These are phyloP conservation scores for Cordyceps farinosa DNA, from an alignment of 2,329 filamentous ascomycete genomes.

Conservation along the genomic window DNA sequence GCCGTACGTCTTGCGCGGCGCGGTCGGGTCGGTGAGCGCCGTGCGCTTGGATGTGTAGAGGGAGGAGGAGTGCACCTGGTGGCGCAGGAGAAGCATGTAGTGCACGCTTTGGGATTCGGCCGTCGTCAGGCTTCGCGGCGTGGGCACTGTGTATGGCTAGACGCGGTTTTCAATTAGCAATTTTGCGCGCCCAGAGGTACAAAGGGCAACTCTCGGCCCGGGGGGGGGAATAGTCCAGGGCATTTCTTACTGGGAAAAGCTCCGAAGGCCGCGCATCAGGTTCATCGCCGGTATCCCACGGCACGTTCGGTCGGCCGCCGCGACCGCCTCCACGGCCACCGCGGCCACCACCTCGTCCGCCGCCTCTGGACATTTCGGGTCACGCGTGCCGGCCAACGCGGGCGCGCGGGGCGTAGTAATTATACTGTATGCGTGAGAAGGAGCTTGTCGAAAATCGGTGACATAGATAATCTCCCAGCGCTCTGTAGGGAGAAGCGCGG, in stretches of 20 bases:
- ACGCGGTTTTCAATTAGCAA: not conserved
- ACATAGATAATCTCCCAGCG: not conserved
- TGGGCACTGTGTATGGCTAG: constrained; percentile 50
- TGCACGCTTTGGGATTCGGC: constrained; percentile 47
- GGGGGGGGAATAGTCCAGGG: too few species aligned
- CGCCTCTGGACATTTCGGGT: constrained; percentile 48
- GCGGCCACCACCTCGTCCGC: constrained; percentile 49
- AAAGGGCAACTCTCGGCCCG: not conserved
- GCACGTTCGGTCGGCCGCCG: constrained; percentile 44
- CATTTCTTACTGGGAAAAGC: constrained; percentile 51
- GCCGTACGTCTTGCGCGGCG: constrained; percentile 45
- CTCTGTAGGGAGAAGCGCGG: not conserved
- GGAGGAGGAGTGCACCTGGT: constrained; percentile 51
- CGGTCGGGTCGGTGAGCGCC: constrained; percentile 37
- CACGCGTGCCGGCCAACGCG: not conserved
- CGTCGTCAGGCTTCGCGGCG: constrained; percentile 40
- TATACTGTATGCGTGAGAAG: not conserved
- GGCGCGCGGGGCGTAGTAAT: not conserved
- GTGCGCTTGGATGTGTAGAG: constrained; percentile 56
- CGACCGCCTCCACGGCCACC: constrained; percentile 47
- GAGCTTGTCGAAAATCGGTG: not conserved
- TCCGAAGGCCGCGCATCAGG: constrained; percentile 56
- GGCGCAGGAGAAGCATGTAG: constrained; percentile 53
- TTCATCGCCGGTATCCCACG: constrained; percentile 53
- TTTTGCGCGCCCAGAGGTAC: too few species aligned